phyloP scores from a whole-genome alignment of 805 yeast genomes.

The Lipomyces kockii region DNA sequence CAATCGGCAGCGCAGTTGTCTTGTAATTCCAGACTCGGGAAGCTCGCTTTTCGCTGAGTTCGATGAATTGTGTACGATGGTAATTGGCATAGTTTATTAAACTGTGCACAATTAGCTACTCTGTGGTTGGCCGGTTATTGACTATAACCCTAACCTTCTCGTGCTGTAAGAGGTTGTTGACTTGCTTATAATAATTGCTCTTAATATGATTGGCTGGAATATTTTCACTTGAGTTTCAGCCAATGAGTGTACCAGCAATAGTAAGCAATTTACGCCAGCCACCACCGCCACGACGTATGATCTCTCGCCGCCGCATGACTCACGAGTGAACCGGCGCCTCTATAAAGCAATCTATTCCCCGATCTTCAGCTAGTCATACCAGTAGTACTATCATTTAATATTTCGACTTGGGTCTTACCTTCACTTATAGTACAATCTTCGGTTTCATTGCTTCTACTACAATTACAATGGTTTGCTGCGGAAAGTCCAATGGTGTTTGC shows the following conservation, averaged over 20 bases:
- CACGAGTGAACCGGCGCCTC: neutral
- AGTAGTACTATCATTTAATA: neutral
- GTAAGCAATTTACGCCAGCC: neutral
- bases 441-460: neutral
- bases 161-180: too few relatives aligned
- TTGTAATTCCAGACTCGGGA: too few relatives aligned
- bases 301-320: neutral
- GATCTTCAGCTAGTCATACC: neutral
- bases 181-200: neutral
- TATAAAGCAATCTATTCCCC: neutral
- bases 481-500: constrained; percentile 52
- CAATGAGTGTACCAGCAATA: neutral
- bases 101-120: neutral
- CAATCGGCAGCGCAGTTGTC: too few relatives aligned
- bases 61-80: too few relatives aligned
- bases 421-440: too few relatives aligned
- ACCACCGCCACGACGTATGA: neutral
- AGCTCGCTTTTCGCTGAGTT: too few relatives aligned
- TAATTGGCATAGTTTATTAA: too few relatives aligned
- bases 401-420: neutral
- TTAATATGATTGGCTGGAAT: neutral
- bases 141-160: too few relatives aligned
- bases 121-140: neutral
- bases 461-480: constrained; percentile 49
- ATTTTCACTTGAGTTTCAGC: neutral